Base-by-base conservation (phyloP, 2,329 filamentous ascomycete species). In the Kalaharituber pfeilii region DNA sequence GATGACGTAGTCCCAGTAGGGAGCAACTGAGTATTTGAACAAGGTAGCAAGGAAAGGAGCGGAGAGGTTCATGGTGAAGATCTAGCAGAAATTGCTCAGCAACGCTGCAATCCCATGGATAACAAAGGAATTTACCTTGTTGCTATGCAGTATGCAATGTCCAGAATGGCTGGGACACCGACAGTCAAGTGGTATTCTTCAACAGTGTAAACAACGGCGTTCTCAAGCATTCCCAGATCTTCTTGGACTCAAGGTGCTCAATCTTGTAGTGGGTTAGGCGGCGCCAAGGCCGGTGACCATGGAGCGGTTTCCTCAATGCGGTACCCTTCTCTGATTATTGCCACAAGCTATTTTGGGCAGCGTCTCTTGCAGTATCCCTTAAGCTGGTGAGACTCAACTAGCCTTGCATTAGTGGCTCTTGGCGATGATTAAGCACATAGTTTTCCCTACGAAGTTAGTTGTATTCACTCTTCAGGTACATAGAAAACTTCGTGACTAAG, bases 321-420 rank as follows among this genome's bases (percentile, higher is more conserved):
- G 77, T 98, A 98, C 74, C 94, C 87, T n/a, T n/a, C n/a, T n/a
- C n/a, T n/a, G n/a, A n/a, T n/a, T n/a, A n/a, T n/a, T n/a, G n/a
- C n/a, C n/a, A n/a, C n/a, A n/a, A n/a, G n/a, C n/a, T n/a, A n/a
- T 98, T 98, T 74, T 98, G 91, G 28, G 91, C 91, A 54, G 91
- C 91, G 66, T 91, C 91, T 62, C 91, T 91, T 53, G 91, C 87
- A 67, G 96, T 91, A 68, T n/a, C n/a, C n/a, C n/a, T n/a, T n/a
- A n/a, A n/a, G n/a, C n/a, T n/a, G n/a, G n/a, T n/a, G n/a, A n/a
- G n/a, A n/a, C n/a, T n/a, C n/a, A n/a, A n/a, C n/a, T n/a, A n/a
- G n/a, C n/a, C n/a, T n/a, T n/a, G n/a, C n/a, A n/a, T n/a, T n/a
- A n/a, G n/a, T n/a, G n/a, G n/a, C n/a, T n/a, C n/a, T n/a, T n/a